Evolutionary conservation across 2,329 filamentous ascomycete genomes (phyloP), one percentile per base, ranked within the genome.

Genomic region (Exserohilum rostratum): DNA sequence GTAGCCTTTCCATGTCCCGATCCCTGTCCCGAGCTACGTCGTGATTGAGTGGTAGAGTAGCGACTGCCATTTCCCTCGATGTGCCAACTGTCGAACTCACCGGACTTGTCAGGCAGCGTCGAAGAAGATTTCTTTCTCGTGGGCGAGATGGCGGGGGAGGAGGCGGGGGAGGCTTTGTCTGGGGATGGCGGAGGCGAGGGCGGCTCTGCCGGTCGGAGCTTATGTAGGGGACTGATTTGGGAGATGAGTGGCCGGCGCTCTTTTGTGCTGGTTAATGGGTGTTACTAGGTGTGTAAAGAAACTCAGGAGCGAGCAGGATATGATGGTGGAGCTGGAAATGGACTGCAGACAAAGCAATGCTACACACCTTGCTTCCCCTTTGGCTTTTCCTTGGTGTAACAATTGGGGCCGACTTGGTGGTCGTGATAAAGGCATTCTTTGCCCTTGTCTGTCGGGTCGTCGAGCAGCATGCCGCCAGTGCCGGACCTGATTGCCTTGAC

Each of bases 351-450:
- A 40, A 34, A 46, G 52, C 60, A 55, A 55, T 46, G 50, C 51
- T 65, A 74, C 66, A 74, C 70, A 76, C 74, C 72, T 74, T 72
- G 66, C 65, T 71, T 74, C 48, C 30, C 57, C 47, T 60, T 71
- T 53, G 54, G 64, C 51, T 75, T 75, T 13, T 64, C 73, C 39
- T 71, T 75, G 54, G 65, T 58, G 52, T 71, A 67, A 59, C 76
- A 78, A 49, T 73, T 72, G 9, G 71, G 74, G 5, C 78, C 78
- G 52, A 77, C 75, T 10, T 75, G 67, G 58, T 84, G 81, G 59
- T 83, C 80, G 60, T 84, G 82, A 59, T 81, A 83, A 6, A 74
- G 71, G 65, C 80, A 83, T 11, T 73, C 73, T 55, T 79, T 73
- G 9, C 65, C 67, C 12, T 72, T 70, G 10, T 70, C 65, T 3